Evolutionary conservation across 1,284 basidiomycete species (phyloP).

Genomic region (Apiotrichum akiyoshidainum): DNA sequence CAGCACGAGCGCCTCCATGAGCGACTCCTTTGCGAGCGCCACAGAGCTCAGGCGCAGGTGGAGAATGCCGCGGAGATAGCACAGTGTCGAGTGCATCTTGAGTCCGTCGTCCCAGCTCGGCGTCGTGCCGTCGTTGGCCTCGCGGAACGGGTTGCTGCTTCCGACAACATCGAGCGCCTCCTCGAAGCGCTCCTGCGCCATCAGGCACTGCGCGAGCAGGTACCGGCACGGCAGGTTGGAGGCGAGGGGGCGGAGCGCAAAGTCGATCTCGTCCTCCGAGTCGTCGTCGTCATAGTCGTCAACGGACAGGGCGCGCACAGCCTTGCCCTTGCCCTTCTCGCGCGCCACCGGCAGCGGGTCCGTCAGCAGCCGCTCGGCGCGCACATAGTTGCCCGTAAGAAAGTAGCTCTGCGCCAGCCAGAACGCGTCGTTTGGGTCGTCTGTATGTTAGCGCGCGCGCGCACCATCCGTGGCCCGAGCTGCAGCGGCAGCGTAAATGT

Average conservation of each 20-base stretch:
- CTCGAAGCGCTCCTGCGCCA: constrained; percentile 86
- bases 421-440: constrained; percentile 93
- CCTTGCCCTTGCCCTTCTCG: constrained; percentile 22
- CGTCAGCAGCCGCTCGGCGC: constrained; percentile 85
- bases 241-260: constrained; percentile 63
- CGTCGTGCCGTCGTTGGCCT: background rate
- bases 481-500: too few relatives aligned
- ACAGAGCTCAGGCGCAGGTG: constrained; percentile 90
- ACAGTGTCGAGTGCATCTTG: constrained; percentile 95
- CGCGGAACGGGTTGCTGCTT: constrained; percentile 77
- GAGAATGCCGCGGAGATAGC: constrained; percentile 84
- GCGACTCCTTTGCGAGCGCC: constrained; percentile 83
- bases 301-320: background rate
- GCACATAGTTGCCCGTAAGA: constrained; percentile 88
- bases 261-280: background rate
- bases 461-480: too few relatives aligned
- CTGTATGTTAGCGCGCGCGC: constrained; percentile 42
- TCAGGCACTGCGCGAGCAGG: constrained; percentile 89
- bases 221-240: constrained; percentile 89
- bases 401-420: constrained; percentile 98
- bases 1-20: constrained; percentile 88
- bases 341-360: constrained; percentile 56
- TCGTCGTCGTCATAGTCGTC: constrained; percentile 7
- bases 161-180: constrained; percentile 93
- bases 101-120: constrained; percentile 62